Conservation (phyloP, 306 rosid species). For the Pyrus communis region DNA sequence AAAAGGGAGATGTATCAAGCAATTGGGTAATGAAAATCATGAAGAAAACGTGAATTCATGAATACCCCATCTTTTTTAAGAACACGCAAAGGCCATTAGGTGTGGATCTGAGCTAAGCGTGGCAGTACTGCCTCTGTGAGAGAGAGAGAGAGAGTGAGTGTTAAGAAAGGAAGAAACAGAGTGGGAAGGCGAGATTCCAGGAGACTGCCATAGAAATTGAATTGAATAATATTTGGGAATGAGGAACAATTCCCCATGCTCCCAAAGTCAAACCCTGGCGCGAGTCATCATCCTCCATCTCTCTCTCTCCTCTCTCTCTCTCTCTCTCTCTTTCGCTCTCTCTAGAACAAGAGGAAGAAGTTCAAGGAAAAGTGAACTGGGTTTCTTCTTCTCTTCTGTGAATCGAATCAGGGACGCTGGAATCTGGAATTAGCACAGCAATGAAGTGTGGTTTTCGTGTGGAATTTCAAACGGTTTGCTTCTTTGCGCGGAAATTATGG, state of each 20-base stretch:
- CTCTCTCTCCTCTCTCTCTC: not conserved
- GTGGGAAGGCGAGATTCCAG: slow-evolving; percentile 33
- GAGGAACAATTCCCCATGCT: slow-evolving; percentile 29
- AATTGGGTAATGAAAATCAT: slow-evolving; percentile 3
- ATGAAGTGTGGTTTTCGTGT: not conserved
- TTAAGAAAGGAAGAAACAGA: slow-evolving; percentile 9
- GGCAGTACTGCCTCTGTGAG: not conserved
- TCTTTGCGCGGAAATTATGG: slow-evolving; percentile 6
- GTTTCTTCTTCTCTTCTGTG: not conserved
- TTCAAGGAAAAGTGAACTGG: not conserved
- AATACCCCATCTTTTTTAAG: slow-evolving; percentile 29
- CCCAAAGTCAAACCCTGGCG: slow-evolving; percentile 35
- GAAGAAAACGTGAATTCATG: slow-evolving; percentile 17
- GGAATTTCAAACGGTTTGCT: not conserved
- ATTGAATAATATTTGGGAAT: slow-evolving; percentile 39
- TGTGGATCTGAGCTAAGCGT: not conserved
- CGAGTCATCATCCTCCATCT: not conserved
- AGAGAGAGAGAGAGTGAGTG: not conserved
- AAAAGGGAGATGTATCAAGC: not conserved
- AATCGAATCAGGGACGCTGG: not conserved
- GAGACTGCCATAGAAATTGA: slow-evolving; percentile 24
- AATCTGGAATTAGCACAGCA: not conserved
- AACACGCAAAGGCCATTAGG: slow-evolving; percentile 48
- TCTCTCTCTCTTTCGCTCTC: not conserved
- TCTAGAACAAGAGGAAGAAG: not conserved